Base-by-base conservation (phyloP, 495 filamentous ascomycete species). In the Massariosphaeria phaeospora region DNA sequence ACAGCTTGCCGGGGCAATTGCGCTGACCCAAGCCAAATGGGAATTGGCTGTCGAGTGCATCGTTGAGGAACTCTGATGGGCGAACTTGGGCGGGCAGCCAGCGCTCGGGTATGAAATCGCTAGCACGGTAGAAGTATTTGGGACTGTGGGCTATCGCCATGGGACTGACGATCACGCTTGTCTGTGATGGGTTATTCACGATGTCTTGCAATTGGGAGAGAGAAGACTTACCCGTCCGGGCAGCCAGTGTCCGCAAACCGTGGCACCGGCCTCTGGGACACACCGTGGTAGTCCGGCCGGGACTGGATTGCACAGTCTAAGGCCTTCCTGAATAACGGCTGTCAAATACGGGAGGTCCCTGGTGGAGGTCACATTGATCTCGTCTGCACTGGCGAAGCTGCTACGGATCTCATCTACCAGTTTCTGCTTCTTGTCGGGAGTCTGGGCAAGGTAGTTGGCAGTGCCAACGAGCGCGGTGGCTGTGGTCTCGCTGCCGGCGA, bases 201-300 rank as follows among this genome's bases (percentile, higher is more conserved):
- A n/a, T n/a, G n/a, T n/a, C n/a, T n/a, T n/a, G n/a, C n/a, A n/a
- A n/a, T n/a, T n/a, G 18, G 24, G 36, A n/a, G 25, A 52, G n/a
- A 23, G 13, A 15, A 18, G 35, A 44, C 49, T 52, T 21, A 43
- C 49, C 21, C 44, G 42, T 2, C 49, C 36, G 6, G 71, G 69
- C 15, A 75, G 56, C 20, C 61, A 72, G 9, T 62, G 17, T 4
- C 70, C 70, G 38, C 67, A 61, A 25, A 77, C 66, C 3, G 63
- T 51, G 5, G 61, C 66, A 6, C 76, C 75, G 8, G n/a, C n/a
- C n/a, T 59, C 67, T 52, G 71, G 66, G 29, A 36, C 13, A 6
- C 3, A 5, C 34, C 34, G 18, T 36, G 3, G 3, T 43, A 30
- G 24, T 39, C 13, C 5, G 36, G 38, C 51, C 23, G 31, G 47